Evolutionary conservation across 805 yeast genomes (phyloP), one percentile per base, ranked within the genome.

Genomic region (Suhomyces vadensis): DNA sequence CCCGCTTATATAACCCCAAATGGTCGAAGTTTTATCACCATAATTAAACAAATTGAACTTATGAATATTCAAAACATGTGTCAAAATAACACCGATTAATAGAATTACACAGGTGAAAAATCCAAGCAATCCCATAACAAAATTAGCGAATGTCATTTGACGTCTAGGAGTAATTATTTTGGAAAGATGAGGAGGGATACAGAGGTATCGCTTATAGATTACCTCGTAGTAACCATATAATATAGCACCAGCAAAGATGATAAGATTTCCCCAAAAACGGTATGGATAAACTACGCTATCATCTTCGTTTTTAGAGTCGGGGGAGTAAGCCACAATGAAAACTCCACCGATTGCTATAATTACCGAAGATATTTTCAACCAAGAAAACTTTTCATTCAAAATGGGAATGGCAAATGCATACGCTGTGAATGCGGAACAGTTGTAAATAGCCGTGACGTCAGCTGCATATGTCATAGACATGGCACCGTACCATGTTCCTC

Each of bases 361-460:
- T 13, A 89, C 96, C n/a, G 90, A 79, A 22, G 71, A 56, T 7
- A 80, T 73, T 61, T 89, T 88, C 41, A 78, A 56, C 71, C 79
- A 71, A 3, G 83, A 77, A 55, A 87, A 79, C 38, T 64, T 68
- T 56, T 89, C 96, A 25, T 78, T 68, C 40, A 89, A 69, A 16
- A 89, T 63, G 1, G 90, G 87, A 21, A 89, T 82, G 3, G 95
- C 88, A 64, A 89, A 88, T 11, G 87, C 78, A 57, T 89, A 83
- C 0, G 96, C 96, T 3, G 91, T 84, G 61, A 89, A 89, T 0
- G 96, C 95, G 11, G 92, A 83, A 60, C 94, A 87, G 67, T 89
- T 88, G 67, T 88, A 89, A 48, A 88, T 88, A 3, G 96, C 96
- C 2, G 96, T 89, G 27, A 89, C 85, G 56, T 89, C 96, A 3